Percentiles rank a stretch among this genome's conserved stretches.
Conservation (phyloP, 345 rosid genomes). For the Arabidopsis suecica region DNA sequence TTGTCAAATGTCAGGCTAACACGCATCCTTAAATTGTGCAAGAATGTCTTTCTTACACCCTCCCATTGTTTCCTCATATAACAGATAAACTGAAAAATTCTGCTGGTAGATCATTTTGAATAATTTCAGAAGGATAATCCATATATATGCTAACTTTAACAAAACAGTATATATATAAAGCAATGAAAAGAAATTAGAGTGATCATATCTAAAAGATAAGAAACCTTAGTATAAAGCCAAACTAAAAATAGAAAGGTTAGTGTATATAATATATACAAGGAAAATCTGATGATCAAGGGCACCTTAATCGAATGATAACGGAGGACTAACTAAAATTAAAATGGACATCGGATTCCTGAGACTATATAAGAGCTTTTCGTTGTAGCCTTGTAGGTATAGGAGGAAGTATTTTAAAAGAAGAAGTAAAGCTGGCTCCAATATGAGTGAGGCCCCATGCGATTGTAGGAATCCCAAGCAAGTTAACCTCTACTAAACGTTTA, state of each 20-base stretch:
- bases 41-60: neutral
- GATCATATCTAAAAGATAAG: neutral
- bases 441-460: constrained; percentile 47
- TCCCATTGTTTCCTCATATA: neutral
- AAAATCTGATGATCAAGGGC: constrained; percentile 3
- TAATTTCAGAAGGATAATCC: too few relatives aligned
- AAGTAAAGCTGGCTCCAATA: constrained; percentile 61
- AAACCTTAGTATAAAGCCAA: neutral
- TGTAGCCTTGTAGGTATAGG: constrained; percentile 40
- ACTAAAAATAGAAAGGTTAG: neutral
- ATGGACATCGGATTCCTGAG: constrained; percentile 72
- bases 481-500: constrained; percentile 41
- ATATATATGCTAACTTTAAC: too few relatives aligned
- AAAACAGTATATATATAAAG: too few relatives aligned
- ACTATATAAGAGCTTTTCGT: constrained; percentile 23
- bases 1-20: constrained; percentile 30
- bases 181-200: too few relatives aligned
- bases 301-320: constrained; percentile 1
- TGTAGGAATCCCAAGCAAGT: constrained; percentile 70
- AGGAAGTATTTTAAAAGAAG: constrained; percentile 27
- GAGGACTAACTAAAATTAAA: constrained; percentile 12
- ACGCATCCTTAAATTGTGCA: constrained; percentile 35
- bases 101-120: too few relatives aligned
- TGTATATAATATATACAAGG: neutral
- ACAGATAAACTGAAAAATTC: neutral